These are phyloP conservation scores for Collybia sordida DNA, from an alignment of 768 basidiomycete genomes.

Conservation along the genomic window DNA sequence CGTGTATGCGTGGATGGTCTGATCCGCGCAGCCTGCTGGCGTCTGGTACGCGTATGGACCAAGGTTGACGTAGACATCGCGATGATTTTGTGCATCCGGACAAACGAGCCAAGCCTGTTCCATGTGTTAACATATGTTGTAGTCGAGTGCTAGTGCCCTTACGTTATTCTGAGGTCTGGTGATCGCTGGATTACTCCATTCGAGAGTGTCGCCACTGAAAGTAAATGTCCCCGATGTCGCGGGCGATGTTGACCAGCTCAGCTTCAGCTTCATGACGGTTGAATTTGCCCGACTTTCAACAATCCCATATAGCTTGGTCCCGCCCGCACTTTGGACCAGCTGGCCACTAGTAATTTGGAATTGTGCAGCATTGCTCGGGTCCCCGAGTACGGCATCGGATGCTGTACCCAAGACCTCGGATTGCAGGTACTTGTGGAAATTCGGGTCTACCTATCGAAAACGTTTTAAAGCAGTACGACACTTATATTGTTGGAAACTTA, in stretches of 20 bases:
- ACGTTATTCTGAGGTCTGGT: constrained; percentile 53
- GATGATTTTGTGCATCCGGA: constrained; percentile 44
- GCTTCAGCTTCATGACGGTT: constrained; percentile 44
- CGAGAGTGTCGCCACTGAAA: constrained; percentile 58
- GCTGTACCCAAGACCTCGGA: constrained; percentile 44
- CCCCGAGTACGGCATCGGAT: constrained; percentile 50
- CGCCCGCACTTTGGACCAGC: constrained; percentile 48
- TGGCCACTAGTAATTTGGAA: constrained; percentile 58
- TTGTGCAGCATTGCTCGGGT: constrained; percentile 50
- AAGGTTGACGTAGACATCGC: constrained; percentile 51
- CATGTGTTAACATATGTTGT: background rate
- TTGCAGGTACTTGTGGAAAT: constrained; percentile 63
- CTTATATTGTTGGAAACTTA: constrained; percentile 21
- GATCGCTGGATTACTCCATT: constrained; percentile 53
- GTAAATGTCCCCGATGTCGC: constrained; percentile 49
- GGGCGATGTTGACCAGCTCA: constrained; percentile 48
- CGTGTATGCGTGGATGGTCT: constrained; percentile 62
- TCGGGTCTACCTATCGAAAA: constrained; percentile 43
- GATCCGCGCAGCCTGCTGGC: constrained; percentile 57
- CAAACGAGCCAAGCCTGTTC: constrained; percentile 56
- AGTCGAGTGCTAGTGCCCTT: constrained; percentile 14
- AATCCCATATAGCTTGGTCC: constrained; percentile 45
- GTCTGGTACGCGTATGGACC: constrained; percentile 55
- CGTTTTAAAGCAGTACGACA: too few relatives aligned
- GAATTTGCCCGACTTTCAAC: constrained; percentile 48